Evolutionary conservation across 139 green algal species (phyloP), one percentile per base, ranked within the genome.

Genomic region (Coelastrella sp.): DNA sequence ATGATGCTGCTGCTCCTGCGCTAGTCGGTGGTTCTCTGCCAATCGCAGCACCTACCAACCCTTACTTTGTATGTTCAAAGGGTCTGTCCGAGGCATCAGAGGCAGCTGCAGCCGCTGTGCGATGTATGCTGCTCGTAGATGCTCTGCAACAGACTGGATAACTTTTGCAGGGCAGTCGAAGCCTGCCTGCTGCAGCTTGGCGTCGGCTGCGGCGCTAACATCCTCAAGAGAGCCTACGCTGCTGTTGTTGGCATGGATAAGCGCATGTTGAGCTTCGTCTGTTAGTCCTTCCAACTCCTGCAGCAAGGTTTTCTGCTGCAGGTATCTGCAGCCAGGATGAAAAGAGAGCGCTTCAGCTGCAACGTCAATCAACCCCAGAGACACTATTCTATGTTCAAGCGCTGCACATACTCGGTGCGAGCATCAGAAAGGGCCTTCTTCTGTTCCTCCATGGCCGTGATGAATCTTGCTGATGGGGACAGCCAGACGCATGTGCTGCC

Each of bases 31-130:
- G 32, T 47, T 47, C 32, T 47, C 32, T 47, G 32, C 32, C 32
- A 47, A 47, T 47, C 32, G 0, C 32, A 47, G 32, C 32, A 47
- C 32, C 32, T 47, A 47, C 32, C 32, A 47, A 47, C 32, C 32
- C 32, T 47, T 47, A 47, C 32, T 47, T 47, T 47, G 32, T 47
- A 47, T 47, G 32, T 47, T 47, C 32, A 47, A 47, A 47, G 32
- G 32, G 32, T 47, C 32, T 47, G 32, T 47, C 32, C 32, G 32
- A 47, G 32, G 61, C 10, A 74, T 47, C 58, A 22, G 3, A 57
- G 80, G 80, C 20, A 86, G 58, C 80, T 86, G 80, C 59, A 86
- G 59, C 2, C 80, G 80, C 59, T 86, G 80, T 10, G 59, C 80
- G 20, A 65, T 56, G 59, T 86, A 74, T 22, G 59, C 59, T 58